A percentile compares a stretch with the other conserved stretches of the same genome.
These are phyloP conservation scores for Trichoderma brevicompactum DNA, from an alignment of 2,329 filamentous ascomycete genomes.

Conservation along the genomic window DNA sequence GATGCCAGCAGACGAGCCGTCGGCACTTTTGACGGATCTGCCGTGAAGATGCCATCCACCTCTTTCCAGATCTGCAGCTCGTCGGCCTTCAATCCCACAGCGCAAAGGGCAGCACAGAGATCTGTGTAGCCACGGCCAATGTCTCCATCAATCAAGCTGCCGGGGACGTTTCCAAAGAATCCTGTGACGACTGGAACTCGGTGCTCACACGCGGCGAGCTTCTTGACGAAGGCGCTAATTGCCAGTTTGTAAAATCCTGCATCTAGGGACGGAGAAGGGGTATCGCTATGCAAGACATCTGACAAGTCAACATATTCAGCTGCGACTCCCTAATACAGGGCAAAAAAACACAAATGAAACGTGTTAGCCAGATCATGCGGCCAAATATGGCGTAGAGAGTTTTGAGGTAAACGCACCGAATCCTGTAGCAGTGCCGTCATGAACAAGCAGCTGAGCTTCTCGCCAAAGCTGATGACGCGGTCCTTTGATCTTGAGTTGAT, in stretches of 20 bases:
- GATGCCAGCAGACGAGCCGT: conserved; percentile 86
- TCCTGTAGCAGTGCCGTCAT: conserved; percentile 86
- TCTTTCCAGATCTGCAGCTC: conserved; percentile 99
- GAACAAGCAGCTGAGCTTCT: conserved; percentile 92
- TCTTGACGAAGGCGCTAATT: conserved; percentile 63
- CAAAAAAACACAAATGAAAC: conserved; percentile 37
- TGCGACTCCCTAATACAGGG: conserved; percentile 64
- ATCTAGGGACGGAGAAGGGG: conserved; percentile 59
- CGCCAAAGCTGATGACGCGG: conserved; percentile 90
- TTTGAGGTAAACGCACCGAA: conserved; percentile 49
- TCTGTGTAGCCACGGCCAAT: conserved; percentile 97
- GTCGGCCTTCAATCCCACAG: conserved; percentile 82
- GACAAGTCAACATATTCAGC: conserved; percentile 90
- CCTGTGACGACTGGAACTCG: conserved; percentile 83
- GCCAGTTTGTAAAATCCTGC: conserved; percentile 72
- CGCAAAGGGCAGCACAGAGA: conserved; percentile 87
- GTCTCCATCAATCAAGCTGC: conserved; percentile 83
- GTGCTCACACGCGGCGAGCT: conserved; percentile 66
- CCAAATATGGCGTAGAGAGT: background rate
- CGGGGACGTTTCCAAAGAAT: conserved; percentile 92
- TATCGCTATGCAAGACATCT: conserved; percentile 74
- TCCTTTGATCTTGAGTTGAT: conserved; percentile 80
- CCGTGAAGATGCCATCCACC: conserved; percentile 89
- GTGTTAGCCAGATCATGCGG: background rate
- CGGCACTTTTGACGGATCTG: conserved; percentile 86